Conservation (phyloP, 805 yeast species). For the Alloascoidea hylecoeti region DNA sequence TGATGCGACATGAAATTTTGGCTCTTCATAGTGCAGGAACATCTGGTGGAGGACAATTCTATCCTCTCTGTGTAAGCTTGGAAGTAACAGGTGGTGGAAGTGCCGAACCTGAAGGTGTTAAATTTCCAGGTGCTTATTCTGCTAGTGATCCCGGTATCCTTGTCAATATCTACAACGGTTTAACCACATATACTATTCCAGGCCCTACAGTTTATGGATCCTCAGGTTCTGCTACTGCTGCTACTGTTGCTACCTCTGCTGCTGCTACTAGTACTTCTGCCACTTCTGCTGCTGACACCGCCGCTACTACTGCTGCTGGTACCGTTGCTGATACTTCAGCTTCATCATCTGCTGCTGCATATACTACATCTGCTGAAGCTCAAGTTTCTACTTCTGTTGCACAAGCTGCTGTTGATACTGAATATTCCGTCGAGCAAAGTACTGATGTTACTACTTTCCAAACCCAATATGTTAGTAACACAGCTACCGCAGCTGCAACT, state of each 20-base stretch:
- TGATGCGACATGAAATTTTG: slow-evolving; percentile 7
- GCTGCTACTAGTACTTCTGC: neutral
- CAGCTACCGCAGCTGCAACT: slow-evolving; percentile 1
- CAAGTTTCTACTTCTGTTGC: neutral
- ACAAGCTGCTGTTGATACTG: neutral
- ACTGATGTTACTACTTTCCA: neutral
- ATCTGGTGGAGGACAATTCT: slow-evolving; percentile 6
- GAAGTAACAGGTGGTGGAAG: slow-evolving; percentile 5
- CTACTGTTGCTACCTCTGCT: neutral
- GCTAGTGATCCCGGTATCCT: slow-evolving; percentile 7
- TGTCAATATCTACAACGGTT: slow-evolving; percentile 5
- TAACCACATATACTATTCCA: slow-evolving; percentile 6
- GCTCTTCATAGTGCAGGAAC: slow-evolving; percentile 6
- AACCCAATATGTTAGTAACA: neutral
- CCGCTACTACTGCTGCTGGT: neutral
- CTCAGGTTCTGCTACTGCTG: too few species aligned
- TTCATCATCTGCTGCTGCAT: neutral
- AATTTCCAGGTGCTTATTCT: slow-evolving; percentile 8
- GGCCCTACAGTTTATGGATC: slow-evolving; percentile 7
- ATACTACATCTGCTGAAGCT: neutral
- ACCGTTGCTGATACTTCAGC: neutral
- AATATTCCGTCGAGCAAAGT: neutral
- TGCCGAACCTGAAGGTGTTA: slow-evolving; percentile 5
- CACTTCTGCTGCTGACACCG: neutral
- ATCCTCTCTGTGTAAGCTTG: slow-evolving; percentile 7